Conservation (phyloP, 768 basidiomycete species). For the Kondoa malvinella region DNA sequence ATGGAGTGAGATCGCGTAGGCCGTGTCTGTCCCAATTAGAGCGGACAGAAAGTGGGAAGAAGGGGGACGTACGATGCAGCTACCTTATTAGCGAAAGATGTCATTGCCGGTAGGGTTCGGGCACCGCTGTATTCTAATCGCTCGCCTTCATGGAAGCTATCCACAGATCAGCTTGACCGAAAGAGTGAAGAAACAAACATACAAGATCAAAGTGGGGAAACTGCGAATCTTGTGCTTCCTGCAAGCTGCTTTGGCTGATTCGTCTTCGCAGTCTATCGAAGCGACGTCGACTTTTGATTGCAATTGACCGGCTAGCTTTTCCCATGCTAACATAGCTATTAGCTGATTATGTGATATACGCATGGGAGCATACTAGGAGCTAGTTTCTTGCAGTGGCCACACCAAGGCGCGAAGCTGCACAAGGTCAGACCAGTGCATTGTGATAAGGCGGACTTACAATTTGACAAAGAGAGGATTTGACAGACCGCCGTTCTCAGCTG, state of each 20-base stretch:
- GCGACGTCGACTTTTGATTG: constrained; percentile 57
- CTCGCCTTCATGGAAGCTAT: constrained; percentile 38
- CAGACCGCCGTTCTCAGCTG: background rate
- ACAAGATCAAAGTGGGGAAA: constrained; percentile 64
- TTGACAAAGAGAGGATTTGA: constrained; percentile 44
- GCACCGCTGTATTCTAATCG: constrained; percentile 60
- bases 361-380: constrained; percentile 39
- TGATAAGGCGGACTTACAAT: constrained; percentile 44
- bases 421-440: background rate
- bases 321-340: constrained; percentile 41
- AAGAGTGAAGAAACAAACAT: background rate
- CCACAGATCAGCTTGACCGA: background rate
- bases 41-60: constrained; percentile 3
- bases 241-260: constrained; percentile 46
- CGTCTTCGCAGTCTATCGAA: constrained; percentile 70
- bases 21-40: constrained; percentile 29
- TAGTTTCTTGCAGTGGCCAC: constrained; percentile 89
- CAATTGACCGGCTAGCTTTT: constrained; percentile 52
- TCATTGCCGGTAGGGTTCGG: constrained; percentile 53
- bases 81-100: constrained; percentile 58
- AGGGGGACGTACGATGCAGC: constrained; percentile 47
- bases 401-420: constrained; percentile 36
- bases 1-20: constrained; percentile 33
- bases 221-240: constrained; percentile 49
- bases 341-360: background rate